Conservation (phyloP, 768 basidiomycete species). For the Suillus placidus region DNA sequence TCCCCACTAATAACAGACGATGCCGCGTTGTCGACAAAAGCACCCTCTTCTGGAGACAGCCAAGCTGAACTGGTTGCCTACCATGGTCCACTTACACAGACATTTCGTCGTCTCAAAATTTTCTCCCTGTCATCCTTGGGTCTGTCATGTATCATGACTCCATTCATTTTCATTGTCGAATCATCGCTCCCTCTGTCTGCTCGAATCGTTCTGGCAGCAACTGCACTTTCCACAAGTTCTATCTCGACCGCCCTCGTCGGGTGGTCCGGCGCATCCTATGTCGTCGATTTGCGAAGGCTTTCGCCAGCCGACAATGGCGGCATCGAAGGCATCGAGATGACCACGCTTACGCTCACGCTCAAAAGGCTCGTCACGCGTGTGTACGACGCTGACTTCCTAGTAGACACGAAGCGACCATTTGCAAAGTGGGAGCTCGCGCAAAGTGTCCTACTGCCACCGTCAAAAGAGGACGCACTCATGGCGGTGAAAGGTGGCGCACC, state of each 20-base stretch:
- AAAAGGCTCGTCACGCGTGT: slow-evolving; percentile 66
- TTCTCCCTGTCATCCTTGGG: slow-evolving; percentile 82
- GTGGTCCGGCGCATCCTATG: slow-evolving; percentile 75
- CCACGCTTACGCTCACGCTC: slow-evolving; percentile 64
- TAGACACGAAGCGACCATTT: slow-evolving; percentile 67
- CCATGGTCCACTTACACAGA: slow-evolving; percentile 67
- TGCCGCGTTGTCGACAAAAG: slow-evolving; percentile 9
- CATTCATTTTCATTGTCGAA: slow-evolving; percentile 82
- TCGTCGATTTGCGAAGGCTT: slow-evolving; percentile 59
- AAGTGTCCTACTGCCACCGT: slow-evolving; percentile 47
- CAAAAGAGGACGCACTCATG: slow-evolving; percentile 36
- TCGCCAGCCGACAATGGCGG: slow-evolving; percentile 45
- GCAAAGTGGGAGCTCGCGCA: slow-evolving; percentile 81
- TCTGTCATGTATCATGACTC: slow-evolving; percentile 67
- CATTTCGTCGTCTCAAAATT: slow-evolving; percentile 78
- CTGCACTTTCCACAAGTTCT: slow-evolving; percentile 72
- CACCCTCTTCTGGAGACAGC: slow-evolving; percentile 8
- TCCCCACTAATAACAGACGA: slow-evolving; percentile 17
- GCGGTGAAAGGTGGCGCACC: slow-evolving; percentile 37
- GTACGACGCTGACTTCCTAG: slow-evolving; percentile 74
- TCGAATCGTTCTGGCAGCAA: slow-evolving; percentile 64
- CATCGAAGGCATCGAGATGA: slow-evolving; percentile 65
- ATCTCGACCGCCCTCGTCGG: slow-evolving; percentile 76
- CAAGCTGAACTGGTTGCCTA: slow-evolving; percentile 45
- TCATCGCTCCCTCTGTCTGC: slow-evolving; percentile 73